These are phyloP conservation scores for Ascochyta koolunga DNA, from an alignment of 2,329 filamentous ascomycete genomes.

Conservation along the genomic window DNA sequence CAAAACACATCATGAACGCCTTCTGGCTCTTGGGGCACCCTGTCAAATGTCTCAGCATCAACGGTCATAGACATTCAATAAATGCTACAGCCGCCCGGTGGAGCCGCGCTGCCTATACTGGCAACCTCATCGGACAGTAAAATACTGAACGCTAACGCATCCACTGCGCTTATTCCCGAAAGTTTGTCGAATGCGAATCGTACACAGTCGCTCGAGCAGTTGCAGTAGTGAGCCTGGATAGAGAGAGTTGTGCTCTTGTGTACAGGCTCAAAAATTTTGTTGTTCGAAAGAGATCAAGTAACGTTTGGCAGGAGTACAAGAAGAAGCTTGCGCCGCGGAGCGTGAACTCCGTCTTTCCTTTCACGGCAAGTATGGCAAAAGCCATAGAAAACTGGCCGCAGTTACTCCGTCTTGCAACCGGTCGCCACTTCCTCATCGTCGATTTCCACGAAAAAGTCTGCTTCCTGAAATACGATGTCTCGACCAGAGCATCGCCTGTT, in stretches of 20 bases:
- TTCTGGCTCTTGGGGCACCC: background rate
- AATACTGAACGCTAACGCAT: slow-evolving; percentile 19
- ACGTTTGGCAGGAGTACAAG: background rate
- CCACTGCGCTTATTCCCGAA: slow-evolving; percentile 11
- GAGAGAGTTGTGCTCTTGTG: background rate
- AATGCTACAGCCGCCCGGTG: slow-evolving; percentile 7
- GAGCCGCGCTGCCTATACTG: slow-evolving; percentile 14
- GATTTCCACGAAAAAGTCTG: background rate
- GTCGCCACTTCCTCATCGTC: slow-evolving; percentile 7
- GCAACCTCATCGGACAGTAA: slow-evolving; percentile 11
- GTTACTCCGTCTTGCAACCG: slow-evolving; percentile 12
- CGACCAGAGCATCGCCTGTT: background rate
- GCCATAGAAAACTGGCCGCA: slow-evolving; percentile 20
- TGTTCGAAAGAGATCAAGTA: background rate
- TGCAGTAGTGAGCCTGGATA: background rate
- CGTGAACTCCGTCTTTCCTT: slow-evolving; percentile 11
- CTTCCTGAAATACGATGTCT: background rate
- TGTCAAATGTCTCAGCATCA: background rate
- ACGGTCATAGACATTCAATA: background rate
- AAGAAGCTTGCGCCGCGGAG: background rate
- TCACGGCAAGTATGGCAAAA: slow-evolving; percentile 16
- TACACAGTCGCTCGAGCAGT: background rate
- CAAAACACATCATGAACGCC: background rate
- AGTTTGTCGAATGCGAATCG: background rate
- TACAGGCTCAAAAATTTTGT: background rate